Evolutionary conservation across 31 red algal species (phyloP), one percentile per base, ranked within the genome.

Genomic region (Asparagopsis taxiformis): DNA sequence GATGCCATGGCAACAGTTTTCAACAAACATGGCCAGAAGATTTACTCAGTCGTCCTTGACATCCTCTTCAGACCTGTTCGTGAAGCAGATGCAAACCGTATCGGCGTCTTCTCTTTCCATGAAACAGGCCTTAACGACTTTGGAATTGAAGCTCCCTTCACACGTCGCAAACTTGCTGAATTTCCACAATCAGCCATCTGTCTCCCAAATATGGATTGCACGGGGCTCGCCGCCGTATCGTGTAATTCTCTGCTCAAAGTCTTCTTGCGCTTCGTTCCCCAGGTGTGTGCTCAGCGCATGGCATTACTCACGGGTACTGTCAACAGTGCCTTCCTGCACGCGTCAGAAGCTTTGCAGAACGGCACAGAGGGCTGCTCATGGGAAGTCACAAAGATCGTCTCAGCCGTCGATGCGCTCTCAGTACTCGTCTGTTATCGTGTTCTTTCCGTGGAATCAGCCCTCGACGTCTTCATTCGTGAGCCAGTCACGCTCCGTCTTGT

Each of bases 161-260:
- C 55, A 62, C 43, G 78, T 35, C 78, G 63, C 0, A 68, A 50
- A 10, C 56, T 82, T 31, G 43, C 64, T 44, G 46, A 68, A 15
- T 82, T 82, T 43, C 78, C 78, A 25, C 78, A 82, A 55, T 72
- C 46, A 52, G 66, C 66, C 3, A 62, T 82, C 9, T 82, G 78
- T 31, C 22, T 82, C 26, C 75, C 75, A 3, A 80, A 80, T 52
- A 80, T 80, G 75, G 75, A 80, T 59, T 80, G 75, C 51, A 80
- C 75, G 1, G 63, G 60, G 31, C 51, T 80, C 10, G 75, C 75
- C 22, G n/a, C n/a, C n/a, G n/a, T n/a, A n/a, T n/a, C n/a, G n/a
- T n/a, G n/a, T n/a, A n/a, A n/a, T n/a, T n/a, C n/a, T n/a, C n/a
- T n/a, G n/a, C n/a, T n/a, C n/a, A n/a, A n/a, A n/a, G n/a, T n/a